A percentile compares a stretch with the other conserved stretches of the same genome.
phyloP scores from a whole-genome alignment of 768 basidiomycete species.

The Cystofilobasidium bisporidii region DNA sequence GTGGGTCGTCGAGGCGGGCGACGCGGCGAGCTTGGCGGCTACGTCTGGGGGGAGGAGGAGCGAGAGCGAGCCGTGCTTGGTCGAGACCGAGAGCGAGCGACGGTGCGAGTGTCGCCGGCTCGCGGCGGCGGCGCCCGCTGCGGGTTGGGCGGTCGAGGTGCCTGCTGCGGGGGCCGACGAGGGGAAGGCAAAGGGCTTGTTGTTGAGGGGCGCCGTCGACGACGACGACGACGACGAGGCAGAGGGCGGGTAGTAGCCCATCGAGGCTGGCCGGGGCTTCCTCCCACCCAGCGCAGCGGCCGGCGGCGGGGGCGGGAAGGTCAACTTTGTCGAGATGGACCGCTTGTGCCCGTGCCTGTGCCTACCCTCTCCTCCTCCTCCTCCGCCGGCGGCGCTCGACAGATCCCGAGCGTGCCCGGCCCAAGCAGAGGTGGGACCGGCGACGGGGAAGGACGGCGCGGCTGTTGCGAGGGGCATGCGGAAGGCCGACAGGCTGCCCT shows the following conservation, averaged over 20 bases:
- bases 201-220: too few species aligned
- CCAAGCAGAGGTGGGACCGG: neutral
- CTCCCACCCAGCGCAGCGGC: neutral
- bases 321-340: constrained; percentile 6
- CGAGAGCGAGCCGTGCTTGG: constrained; percentile 78
- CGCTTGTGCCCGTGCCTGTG: constrained; percentile 10
- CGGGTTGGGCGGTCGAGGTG: neutral
- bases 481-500: neutral
- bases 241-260: neutral
- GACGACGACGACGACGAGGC: neutral
- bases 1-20: constrained; percentile 48
- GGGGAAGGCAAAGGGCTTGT: neutral
- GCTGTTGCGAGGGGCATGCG: neutral
- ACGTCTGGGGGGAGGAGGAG: constrained; percentile 59
- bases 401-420: neutral
- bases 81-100: constrained; percentile 78
- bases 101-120: constrained; percentile 45
- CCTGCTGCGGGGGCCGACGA: neutral
- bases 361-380: too few species aligned
- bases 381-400: neutral
- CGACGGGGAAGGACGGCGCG: neutral
- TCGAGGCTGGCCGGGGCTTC: neutral
- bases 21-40: constrained; percentile 55
- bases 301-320: constrained; percentile 3
- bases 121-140: neutral